Conservation (phyloP, 768 basidiomycete genomes). For the Suillus decipiens region DNA sequence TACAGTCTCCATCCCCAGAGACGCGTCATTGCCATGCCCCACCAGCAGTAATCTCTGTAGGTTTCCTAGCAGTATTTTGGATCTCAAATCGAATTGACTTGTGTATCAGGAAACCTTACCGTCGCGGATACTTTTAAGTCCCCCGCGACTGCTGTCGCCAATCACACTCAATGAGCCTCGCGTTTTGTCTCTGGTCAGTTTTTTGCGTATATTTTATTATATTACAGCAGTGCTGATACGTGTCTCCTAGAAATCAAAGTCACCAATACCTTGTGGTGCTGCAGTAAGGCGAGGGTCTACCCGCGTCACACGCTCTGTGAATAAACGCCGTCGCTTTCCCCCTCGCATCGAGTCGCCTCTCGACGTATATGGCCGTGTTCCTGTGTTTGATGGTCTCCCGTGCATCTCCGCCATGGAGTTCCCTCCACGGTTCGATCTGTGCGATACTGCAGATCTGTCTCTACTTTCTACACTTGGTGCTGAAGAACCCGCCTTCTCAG, state of each 20-base stretch:
- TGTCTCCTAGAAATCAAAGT: conserved; percentile 38
- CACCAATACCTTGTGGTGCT: conserved; percentile 39
- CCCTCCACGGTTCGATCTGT: conserved; percentile 43
- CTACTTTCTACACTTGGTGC: conserved; percentile 41
- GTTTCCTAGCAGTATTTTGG: neutral
- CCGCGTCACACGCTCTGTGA: conserved; percentile 38
- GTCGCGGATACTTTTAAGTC: conserved; percentile 26
- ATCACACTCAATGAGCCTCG: conserved; percentile 36
- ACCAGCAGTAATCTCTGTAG: conserved; percentile 6
- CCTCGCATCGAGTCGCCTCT: conserved; percentile 43
- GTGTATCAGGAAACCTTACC: conserved; percentile 23
- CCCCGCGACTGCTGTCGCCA: conserved; percentile 41
- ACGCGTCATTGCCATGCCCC: neutral
- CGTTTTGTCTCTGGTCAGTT: conserved; percentile 22
- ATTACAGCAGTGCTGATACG: neutral
- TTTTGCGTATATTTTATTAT: neutral
- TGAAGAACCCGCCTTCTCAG: conserved; percentile 24
- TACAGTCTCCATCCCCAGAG: conserved; percentile 9
- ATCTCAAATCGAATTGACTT: conserved; percentile 10
- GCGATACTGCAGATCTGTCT: conserved; percentile 69
- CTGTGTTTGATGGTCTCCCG: conserved; percentile 62
- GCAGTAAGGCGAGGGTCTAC: conserved; percentile 37
- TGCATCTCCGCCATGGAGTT: conserved; percentile 65
- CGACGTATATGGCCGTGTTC: conserved; percentile 33
- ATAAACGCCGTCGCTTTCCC: conserved; percentile 43